phyloP scores from a whole-genome alignment of 768 basidiomycete genomes.

The Rhizopogon sp. region DNA sequence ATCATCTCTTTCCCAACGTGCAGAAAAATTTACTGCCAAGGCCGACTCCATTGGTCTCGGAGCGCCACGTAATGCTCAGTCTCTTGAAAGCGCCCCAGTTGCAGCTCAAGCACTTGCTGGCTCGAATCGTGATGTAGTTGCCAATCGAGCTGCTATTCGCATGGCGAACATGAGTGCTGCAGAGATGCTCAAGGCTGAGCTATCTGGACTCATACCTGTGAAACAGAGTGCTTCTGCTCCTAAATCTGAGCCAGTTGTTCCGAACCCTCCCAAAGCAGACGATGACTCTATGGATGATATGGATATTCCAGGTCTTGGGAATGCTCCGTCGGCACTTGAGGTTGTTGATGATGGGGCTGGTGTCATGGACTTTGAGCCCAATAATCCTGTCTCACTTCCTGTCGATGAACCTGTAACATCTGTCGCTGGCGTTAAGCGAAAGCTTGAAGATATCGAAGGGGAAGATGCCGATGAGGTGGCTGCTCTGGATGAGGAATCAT shows the following conservation, averaged over 20 bases:
- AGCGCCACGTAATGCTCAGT: slow-evolving; percentile 53
- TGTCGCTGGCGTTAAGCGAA: slow-evolving; percentile 39
- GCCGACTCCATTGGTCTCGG: slow-evolving; percentile 78
- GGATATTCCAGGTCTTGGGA: slow-evolving; percentile 29
- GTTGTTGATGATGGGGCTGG: slow-evolving; percentile 20
- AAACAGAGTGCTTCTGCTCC: slow-evolving; percentile 29
- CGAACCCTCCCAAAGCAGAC: slow-evolving; percentile 17
- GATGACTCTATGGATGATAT: slow-evolving; percentile 25
- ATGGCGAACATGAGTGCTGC: slow-evolving; percentile 98
- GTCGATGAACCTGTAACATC: slow-evolving; percentile 16
- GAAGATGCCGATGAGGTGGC: slow-evolving; percentile 32
- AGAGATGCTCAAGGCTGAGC: slow-evolving; percentile 87
- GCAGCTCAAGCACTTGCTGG: slow-evolving; percentile 75
- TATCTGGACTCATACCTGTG: slow-evolving; percentile 50
- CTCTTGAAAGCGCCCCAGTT: slow-evolving; percentile 49
- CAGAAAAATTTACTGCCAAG: slow-evolving; percentile 63
- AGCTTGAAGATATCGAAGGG: slow-evolving; percentile 35
- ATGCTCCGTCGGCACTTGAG: slow-evolving; percentile 16
- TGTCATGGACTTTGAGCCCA: slow-evolving; percentile 16
- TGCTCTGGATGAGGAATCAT: slow-evolving; percentile 30
- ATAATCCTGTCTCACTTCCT: slow-evolving; percentile 6
- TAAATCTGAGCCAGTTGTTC: slow-evolving; percentile 33
- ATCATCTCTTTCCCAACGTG: slow-evolving; percentile 61
- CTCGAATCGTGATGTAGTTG: slow-evolving; percentile 87
- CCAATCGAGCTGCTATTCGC: slow-evolving; percentile 84